Base-by-base conservation (phyloP, 345 rosid genomes). In the Camelina sativa region DNA sequence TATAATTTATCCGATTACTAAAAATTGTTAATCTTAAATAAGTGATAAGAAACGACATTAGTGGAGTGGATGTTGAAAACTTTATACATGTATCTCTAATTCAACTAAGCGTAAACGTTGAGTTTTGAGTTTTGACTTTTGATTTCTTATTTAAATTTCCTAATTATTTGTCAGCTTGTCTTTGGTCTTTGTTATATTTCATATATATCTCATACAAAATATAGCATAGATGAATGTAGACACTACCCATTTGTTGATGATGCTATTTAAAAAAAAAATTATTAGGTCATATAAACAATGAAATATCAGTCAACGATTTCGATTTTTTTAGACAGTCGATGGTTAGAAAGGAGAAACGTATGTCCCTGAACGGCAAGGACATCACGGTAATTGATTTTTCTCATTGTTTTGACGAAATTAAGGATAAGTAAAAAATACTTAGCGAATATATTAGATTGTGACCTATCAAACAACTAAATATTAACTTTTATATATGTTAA, bases 1-100 rank as follows among this genome's bases (percentile, higher is more conserved):
- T 76, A 76, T 76, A 25, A 37, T 63, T 20, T 28, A 28, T 28
- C 30, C 5, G 30, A 28, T 28, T 28, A 28, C 22, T 20, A 28
- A 0, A 28, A 28, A 28, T 28, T 28, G 30, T 28, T 28, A 28
- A 28, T 28, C 30, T 12, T 48, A 16, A 30, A 58, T 57, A 43
- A 52, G 12, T 62, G 16, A 58, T 53, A 46, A 55, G 32, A 70
- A 76, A 69, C 35, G 66, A 34, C 70, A 54, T 47, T 54, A 76
- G 80, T 76, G 80, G 76, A 56, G 80, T 76, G 71, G 80, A 76
- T 76, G 41, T 71, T 70, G 80, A 70, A 76, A 76, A 20, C 79
- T 69, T 75, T 23, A 7, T n/a, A 51, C 22, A 20, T 20, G 22
- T 20, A 20, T 34, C 60, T 58, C 43, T 11, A 73, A 52, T 73